These are phyloP conservation scores for Eucalyptus tenuipes DNA, from an alignment of 345 rosid genomes.

Conservation along the genomic window DNA sequence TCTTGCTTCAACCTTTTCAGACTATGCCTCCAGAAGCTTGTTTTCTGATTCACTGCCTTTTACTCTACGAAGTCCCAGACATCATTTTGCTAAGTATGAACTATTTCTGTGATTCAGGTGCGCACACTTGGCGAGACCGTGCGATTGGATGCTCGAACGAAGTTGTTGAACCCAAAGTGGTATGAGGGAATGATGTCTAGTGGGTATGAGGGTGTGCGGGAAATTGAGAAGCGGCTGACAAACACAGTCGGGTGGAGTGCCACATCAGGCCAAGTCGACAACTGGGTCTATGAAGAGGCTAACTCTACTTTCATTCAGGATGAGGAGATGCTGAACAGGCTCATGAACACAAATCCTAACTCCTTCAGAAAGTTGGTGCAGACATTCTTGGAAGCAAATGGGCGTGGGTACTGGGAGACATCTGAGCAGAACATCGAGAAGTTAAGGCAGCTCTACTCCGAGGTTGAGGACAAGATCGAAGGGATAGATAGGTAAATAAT, in stretches of 20 bases:
- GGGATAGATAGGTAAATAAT: conserved; percentile 64
- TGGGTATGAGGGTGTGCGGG: conserved; percentile 96
- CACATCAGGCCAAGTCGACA: conserved; percentile 96
- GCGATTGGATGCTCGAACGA: conserved; percentile 85
- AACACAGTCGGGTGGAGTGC: conserved; percentile 99
- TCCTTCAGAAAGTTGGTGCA: conserved; percentile 91
- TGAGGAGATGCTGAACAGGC: conserved; percentile 84
- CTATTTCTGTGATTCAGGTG: conserved; percentile 29
- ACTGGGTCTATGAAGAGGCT: conserved; percentile 97
- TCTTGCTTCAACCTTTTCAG: not conserved
- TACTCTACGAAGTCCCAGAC: not conserved
- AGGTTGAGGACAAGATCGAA: conserved; percentile 97
- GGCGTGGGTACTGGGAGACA: conserved; percentile 98
- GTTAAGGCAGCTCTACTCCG: conserved; percentile 81
- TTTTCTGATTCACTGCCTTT: not conserved
- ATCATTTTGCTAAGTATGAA: not conserved
- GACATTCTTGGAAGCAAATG: conserved; percentile 96
- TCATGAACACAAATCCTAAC: conserved; percentile 81
- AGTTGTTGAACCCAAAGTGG: conserved; percentile 95
- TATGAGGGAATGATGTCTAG: conserved; percentile 97
- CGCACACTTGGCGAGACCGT: conserved; percentile 87
- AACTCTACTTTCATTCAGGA: conserved; percentile 90
- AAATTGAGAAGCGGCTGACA: conserved; percentile 90
- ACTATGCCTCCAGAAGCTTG: not conserved
- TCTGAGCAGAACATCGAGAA: conserved; percentile 66